Conservation (phyloP, 805 yeast genomes). For the Clavispora asparagi region DNA sequence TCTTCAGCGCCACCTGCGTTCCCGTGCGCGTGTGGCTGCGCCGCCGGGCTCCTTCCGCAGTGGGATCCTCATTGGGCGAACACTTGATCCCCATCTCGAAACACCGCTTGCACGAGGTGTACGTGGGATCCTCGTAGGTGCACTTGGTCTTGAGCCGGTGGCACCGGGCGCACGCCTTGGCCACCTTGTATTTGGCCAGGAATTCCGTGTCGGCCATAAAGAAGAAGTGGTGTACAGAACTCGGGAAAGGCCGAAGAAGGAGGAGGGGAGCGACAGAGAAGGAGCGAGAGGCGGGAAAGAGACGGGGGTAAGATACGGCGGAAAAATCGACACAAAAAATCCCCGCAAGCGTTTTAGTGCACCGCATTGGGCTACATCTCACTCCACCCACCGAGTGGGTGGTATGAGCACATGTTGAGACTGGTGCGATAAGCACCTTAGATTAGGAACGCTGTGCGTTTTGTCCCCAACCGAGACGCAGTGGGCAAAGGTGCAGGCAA, state of each 20-base stretch:
- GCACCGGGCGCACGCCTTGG: constrained; percentile 53
- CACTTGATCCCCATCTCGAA: constrained; percentile 39
- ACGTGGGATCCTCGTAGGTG: constrained; percentile 43
- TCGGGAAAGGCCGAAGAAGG: neutral
- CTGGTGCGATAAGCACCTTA: no score
- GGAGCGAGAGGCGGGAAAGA: no score
- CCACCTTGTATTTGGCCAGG: constrained; percentile 32
- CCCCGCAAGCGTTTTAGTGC: no score
- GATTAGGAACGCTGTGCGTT: no score
- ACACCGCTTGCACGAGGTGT: constrained; percentile 43
- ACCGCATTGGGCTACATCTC: no score
- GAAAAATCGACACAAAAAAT: no score
- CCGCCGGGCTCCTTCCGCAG: constrained; percentile 27
- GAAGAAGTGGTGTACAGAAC: neutral
- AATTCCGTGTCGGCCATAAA: neutral
- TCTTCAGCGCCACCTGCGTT: neutral
- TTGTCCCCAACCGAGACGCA: no score
- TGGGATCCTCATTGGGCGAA: constrained; percentile 49
- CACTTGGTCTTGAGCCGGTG: constrained; percentile 50
- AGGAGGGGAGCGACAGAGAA: no score
- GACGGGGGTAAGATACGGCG: no score
- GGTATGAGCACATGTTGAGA: no score
- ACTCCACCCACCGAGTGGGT: no score
- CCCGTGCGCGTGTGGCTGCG: constrained; percentile 1
- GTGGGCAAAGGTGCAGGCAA: neutral